Percentiles rank a stretch among this genome's conserved stretches.
Conservation (phyloP, 495 filamentous ascomycete species). For the Xylaria bambusicola region DNA sequence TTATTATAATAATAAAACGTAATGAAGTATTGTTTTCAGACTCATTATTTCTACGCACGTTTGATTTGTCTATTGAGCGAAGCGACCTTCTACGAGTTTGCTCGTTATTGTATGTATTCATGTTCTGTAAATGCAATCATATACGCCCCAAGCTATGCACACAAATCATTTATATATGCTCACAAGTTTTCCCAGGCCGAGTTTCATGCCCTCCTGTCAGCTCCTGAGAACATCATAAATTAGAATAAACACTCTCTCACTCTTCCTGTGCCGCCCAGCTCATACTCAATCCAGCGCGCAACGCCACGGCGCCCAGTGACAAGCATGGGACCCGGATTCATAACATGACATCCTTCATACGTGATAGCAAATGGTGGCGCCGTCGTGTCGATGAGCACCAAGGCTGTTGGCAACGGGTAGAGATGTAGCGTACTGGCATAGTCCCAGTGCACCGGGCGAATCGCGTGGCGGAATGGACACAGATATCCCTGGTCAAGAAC, state of each 20-base stretch:
- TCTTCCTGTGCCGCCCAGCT: slow-evolving; percentile 56
- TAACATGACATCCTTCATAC: slow-evolving; percentile 93
- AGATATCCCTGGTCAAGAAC: slow-evolving; percentile 90
- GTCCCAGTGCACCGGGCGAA: slow-evolving; percentile 87
- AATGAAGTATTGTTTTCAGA: slow-evolving; percentile 16
- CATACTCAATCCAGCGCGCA: slow-evolving; percentile 85
- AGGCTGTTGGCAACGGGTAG: slow-evolving; percentile 82
- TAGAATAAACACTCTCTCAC: slow-evolving; percentile 48
- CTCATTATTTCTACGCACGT: not conserved
- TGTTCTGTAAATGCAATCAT: not conserved
- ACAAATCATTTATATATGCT: slow-evolving; percentile 11
- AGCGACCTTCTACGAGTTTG: no score
- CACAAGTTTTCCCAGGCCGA: not conserved
- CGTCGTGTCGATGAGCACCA: slow-evolving; percentile 81
- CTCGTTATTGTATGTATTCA: no score
- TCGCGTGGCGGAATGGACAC: slow-evolving; percentile 75
- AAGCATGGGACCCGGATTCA: slow-evolving; percentile 85
- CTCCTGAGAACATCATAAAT: not conserved
- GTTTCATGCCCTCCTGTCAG: not conserved
- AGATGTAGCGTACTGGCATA: slow-evolving; percentile 69
- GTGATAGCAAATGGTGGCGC: slow-evolving; percentile 78
- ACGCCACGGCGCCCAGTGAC: slow-evolving; percentile 61
- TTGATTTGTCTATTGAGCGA: no score
- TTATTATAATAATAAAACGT: slow-evolving; percentile 16
- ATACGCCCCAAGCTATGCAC: slow-evolving; percentile 7